A percentile compares a stretch with the other conserved stretches of the same genome.
Conservation (phyloP, 352 stramenopile genomes). For the Globisporangium iwayamae region DNA sequence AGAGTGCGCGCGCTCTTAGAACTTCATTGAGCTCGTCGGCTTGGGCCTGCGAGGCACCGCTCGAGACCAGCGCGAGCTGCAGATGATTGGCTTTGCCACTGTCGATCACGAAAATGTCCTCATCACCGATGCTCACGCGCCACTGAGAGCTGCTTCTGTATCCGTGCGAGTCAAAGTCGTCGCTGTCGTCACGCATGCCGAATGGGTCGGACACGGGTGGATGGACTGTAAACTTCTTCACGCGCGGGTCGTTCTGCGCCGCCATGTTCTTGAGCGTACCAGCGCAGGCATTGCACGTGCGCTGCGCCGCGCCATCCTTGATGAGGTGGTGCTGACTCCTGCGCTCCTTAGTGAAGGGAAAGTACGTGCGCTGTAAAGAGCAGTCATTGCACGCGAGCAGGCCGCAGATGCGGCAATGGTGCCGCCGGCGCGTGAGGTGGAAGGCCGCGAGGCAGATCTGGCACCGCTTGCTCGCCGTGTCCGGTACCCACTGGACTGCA, state of each 20-base stretch:
- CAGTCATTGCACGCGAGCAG: slow-evolving; percentile 70
- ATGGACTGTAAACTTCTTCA: slow-evolving; percentile 47
- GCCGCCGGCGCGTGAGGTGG: slow-evolving; percentile 60
- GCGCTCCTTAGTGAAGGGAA: slow-evolving; percentile 45
- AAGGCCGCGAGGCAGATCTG: slow-evolving; percentile 58
- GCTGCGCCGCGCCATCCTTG: slow-evolving; percentile 64
- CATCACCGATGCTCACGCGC: slow-evolving; percentile 7
- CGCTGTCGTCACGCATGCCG: slow-evolving; percentile 5
- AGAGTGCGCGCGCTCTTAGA: slow-evolving; percentile 36
- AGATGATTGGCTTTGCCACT: slow-evolving; percentile 1
- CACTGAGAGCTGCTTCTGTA: background rate
- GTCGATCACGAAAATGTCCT: slow-evolving; percentile 20
- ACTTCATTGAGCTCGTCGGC: slow-evolving; percentile 57
- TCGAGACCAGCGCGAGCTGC: slow-evolving; percentile 1
- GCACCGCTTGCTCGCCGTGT: slow-evolving; percentile 60
- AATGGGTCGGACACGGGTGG: slow-evolving; percentile 1
- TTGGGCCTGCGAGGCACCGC: slow-evolving; percentile 2
- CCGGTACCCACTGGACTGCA: slow-evolving; percentile 67
- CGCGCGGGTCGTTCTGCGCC: slow-evolving; percentile 47
- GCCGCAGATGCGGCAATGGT: slow-evolving; percentile 82
- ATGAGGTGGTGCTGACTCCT: slow-evolving; percentile 63
- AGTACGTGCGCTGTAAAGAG: slow-evolving; percentile 60
- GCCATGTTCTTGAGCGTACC: slow-evolving; percentile 62
- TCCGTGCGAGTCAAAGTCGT: slow-evolving; percentile 1
- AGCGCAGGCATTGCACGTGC: slow-evolving; percentile 66